Percentiles rank a stretch among this genome's conserved stretches.
Evolutionary conservation across 2,329 filamentous ascomycete species (phyloP).

Genomic region (Biscogniauxia mediterranea): DNA sequence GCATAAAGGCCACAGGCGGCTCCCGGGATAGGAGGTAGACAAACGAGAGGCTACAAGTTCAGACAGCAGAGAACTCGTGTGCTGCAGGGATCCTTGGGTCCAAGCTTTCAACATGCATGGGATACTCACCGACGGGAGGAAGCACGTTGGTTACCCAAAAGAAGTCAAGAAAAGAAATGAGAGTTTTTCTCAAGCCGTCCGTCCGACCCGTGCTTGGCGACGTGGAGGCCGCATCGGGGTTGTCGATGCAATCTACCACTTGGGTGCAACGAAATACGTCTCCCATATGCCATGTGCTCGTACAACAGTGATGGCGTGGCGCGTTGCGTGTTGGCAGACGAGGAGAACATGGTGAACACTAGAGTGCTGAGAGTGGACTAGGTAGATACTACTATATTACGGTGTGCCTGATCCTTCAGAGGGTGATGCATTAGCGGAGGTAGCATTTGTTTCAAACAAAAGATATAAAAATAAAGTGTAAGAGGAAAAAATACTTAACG

Average conservation of each 20-base stretch:
- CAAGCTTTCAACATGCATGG: not conserved
- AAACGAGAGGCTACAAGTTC: not conserved
- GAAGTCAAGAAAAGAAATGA: not conserved
- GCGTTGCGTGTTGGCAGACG: not conserved
- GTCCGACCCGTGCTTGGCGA: not conserved
- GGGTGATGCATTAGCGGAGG: too few species aligned
- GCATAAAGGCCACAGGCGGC: not conserved
- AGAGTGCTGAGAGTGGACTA: too few species aligned
- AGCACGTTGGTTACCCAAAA: not conserved
- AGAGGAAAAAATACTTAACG: too few species aligned
- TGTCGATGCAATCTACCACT: conserved; percentile 15
- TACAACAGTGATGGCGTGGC: conserved; percentile 4
- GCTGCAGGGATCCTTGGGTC: not conserved
- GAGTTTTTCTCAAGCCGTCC: not conserved
- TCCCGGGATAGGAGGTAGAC: not conserved
- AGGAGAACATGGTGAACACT: too few species aligned
- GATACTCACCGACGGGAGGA: not conserved
- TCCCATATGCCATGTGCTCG: not conserved
- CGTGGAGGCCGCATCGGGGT: conserved; percentile 6
- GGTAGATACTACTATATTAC: too few species aligned
- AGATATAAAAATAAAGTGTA: too few species aligned
- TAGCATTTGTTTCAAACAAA: too few species aligned
- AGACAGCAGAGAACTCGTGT: not conserved
- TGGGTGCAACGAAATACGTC: conserved; percentile 1
- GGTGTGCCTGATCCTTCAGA: too few species aligned